These are phyloP conservation scores for Mariannaea sp. DNA, from an alignment of 2,329 filamentous ascomycete species.

Conservation along the genomic window DNA sequence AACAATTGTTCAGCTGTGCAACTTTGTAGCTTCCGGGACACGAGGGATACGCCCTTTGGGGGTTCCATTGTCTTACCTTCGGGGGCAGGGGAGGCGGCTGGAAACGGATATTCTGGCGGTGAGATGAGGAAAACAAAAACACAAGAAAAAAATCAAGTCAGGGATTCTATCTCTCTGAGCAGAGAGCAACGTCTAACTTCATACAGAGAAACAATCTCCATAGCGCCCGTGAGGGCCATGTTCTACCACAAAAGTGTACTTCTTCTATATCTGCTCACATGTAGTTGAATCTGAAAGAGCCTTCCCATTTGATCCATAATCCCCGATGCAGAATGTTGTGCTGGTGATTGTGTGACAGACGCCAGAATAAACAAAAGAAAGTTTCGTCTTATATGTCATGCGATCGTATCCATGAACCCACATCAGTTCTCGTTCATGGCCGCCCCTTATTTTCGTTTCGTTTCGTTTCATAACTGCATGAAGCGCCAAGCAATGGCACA, in stretches of 20 bases:
- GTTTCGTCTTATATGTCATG: constrained; percentile 1
- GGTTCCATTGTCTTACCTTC: background rate
- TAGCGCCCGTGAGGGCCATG: constrained; percentile 5
- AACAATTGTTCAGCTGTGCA: background rate
- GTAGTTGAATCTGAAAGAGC: background rate
- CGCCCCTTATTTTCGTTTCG: background rate
- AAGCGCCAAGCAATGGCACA: background rate
- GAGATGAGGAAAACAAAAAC: background rate
- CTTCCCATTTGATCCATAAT: background rate
- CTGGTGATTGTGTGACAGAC: constrained; percentile 2
- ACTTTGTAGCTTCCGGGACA: background rate
- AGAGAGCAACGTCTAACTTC: background rate
- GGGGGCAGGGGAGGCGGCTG: too few species aligned
- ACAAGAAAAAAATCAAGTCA: too few species aligned
- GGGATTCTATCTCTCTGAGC: background rate
- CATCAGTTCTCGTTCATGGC: background rate
- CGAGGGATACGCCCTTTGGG: background rate
- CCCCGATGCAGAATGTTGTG: constrained; percentile 3
- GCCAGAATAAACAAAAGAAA: background rate
- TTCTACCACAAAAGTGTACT: background rate
- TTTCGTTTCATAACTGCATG: background rate
- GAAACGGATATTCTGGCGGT: background rate
- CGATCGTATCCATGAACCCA: constrained; percentile 1
- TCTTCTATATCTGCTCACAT: background rate
- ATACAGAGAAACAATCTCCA: background rate